These are phyloP conservation scores for Thuja plicata DNA, from an alignment of 83 land plant genomes.

Conservation along the genomic window DNA sequence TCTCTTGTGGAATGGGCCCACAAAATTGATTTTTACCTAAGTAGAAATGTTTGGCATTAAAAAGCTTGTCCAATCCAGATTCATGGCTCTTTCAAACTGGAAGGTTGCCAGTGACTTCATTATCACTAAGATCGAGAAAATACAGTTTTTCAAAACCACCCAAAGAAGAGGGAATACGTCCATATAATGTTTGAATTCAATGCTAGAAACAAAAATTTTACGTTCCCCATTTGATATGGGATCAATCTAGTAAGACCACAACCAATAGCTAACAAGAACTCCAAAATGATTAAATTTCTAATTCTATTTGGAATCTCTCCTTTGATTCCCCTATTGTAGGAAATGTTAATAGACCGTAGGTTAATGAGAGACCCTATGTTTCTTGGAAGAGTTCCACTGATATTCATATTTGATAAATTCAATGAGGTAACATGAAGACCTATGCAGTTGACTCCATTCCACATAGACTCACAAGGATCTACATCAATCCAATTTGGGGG, in stretches of 20 bases:
- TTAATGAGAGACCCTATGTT: slow-evolving; percentile 16
- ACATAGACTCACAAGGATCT: slow-evolving; percentile 1
- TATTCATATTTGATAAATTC: slow-evolving; percentile 3
- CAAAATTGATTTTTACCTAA: slow-evolving; percentile 38
- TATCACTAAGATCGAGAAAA: slow-evolving; percentile 63
- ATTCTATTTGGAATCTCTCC: slow-evolving; percentile 10
- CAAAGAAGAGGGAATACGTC: slow-evolving; percentile 49
- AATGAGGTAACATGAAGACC: not conserved
- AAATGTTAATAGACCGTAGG: slow-evolving; percentile 29
- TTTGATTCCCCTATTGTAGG: slow-evolving; percentile 32
- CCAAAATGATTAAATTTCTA: not conserved
- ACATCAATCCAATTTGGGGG: not conserved
- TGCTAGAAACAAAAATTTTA: slow-evolving; percentile 24
- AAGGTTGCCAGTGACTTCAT: slow-evolving; percentile 43
- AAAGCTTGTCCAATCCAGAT: slow-evolving; percentile 54
- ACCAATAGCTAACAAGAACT: slow-evolving; percentile 13
- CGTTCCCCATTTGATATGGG: slow-evolving; percentile 29
- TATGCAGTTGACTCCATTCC: slow-evolving; percentile 7
- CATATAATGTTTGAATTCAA: slow-evolving; percentile 57
- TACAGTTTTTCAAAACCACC: slow-evolving; percentile 47
- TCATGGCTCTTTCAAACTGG: slow-evolving; percentile 35
- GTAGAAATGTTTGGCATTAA: slow-evolving; percentile 53
- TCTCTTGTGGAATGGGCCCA: slow-evolving; percentile 33
- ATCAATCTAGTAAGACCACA: slow-evolving; percentile 36
- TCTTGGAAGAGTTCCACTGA: slow-evolving; percentile 17